Evolutionary conservation across 768 basidiomycete genomes (phyloP), one percentile per base, ranked within the genome.

Genomic region (Lyophyllum atratum): DNA sequence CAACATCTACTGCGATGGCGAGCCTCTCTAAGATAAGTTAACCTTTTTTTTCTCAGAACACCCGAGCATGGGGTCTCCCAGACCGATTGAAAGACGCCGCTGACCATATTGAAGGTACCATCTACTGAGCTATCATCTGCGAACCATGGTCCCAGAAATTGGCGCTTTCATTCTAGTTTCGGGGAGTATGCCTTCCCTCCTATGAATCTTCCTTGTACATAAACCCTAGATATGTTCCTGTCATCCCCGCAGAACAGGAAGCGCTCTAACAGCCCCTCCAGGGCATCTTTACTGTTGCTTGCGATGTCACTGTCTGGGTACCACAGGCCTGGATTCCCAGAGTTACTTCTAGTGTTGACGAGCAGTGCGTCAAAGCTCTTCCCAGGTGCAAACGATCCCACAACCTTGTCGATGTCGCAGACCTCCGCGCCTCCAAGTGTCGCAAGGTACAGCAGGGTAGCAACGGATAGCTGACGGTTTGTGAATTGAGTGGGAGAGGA

Each of bases 281-380:
- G 52, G 10, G 54, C 52, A 15, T 56, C 59, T 24, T 62, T 54
- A 6, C 68, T 72, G 68, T 74, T 70, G 46, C 58, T 54, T 54
- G 55, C 56, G 58, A 59, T 65, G 45, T 74, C 76, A 24, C 63
- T 67, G n/a, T 74, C 75, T 12, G 72, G 71, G 33, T 75, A 75
- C 86, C 85, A 88, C 24, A 90, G 59, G 6, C 75, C 80, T 2
- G 83, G 83, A 52, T 86, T 87, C 1, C 80, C 83, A 28, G 78
- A 68, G 37, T 80, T 81, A 43, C 70, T 68, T 29, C 77, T 72
- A 8, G 90, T 75, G 66, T 76, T 83, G 22, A 96, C 85, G 3
- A 92, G 60, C 8, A 98, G 73, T 0, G 96, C 96, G 67, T 98
- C 96, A 66, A 98, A 98, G 59, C 85, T 86, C 74, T 94, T 96